Conservation (phyloP, 768 basidiomycete species). For the Rickenella mellea region DNA sequence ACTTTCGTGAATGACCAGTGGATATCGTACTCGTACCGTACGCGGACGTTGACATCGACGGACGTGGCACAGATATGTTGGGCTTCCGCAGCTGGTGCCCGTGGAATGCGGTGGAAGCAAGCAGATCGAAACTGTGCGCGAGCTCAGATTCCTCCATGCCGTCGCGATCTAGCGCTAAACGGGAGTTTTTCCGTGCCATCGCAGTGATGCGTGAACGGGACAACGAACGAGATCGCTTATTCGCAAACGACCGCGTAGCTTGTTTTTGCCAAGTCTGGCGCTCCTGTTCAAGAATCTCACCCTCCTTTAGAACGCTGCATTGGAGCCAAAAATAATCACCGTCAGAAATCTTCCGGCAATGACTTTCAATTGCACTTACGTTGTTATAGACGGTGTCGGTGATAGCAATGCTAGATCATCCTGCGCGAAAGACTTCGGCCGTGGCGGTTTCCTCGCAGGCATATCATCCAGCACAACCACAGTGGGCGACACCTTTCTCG, state of each 20-base stretch:
- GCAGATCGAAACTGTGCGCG: conserved; percentile 36
- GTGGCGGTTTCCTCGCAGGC: conserved; percentile 18
- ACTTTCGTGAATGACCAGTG: background rate
- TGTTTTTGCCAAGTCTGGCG: conserved; percentile 59
- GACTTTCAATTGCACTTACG: conserved; percentile 21
- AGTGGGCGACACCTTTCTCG: too few species aligned
- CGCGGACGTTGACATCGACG: conserved; percentile 1
- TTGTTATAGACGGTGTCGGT: conserved; percentile 48
- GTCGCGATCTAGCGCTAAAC: conserved; percentile 12
- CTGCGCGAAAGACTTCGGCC: conserved; percentile 51
- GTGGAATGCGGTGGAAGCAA: conserved; percentile 57
- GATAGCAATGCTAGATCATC: conserved; percentile 51
- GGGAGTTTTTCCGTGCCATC: conserved; percentile 23
- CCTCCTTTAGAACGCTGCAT: conserved; percentile 58
- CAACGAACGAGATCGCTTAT: conserved; percentile 49
- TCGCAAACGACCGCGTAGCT: conserved; percentile 55
- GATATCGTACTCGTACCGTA: background rate
- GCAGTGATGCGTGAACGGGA: conserved; percentile 59
- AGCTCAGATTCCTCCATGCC: conserved; percentile 18
- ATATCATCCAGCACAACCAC: too few species aligned
- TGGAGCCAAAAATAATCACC: background rate
- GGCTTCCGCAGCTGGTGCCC: conserved; percentile 56
- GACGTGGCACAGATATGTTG: conserved; percentile 19
- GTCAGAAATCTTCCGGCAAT: too few species aligned
- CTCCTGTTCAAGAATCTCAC: conserved; percentile 48